These are phyloP conservation scores for Phaffomyces thermotolerans DNA, from an alignment of 805 yeast genomes.

Conservation along the genomic window DNA sequence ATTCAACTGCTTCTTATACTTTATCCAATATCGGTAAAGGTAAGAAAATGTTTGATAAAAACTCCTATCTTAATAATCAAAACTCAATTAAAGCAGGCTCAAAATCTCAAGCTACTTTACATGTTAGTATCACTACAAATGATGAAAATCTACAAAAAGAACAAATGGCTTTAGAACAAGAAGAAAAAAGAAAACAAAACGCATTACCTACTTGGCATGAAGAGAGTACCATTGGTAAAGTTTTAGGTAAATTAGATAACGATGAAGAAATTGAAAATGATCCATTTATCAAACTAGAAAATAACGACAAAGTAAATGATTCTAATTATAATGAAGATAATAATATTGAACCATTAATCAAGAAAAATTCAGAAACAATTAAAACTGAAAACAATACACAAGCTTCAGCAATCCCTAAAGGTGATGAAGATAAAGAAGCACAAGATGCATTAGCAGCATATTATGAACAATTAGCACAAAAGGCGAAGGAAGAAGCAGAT, in stretches of 20 bases:
- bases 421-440: constrained; percentile 20
- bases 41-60: constrained; percentile 35
- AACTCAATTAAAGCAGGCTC: constrained; percentile 46
- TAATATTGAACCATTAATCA: neutral
- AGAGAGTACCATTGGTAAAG: constrained; percentile 77
- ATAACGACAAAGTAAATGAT: too few species aligned
- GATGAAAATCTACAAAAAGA: constrained; percentile 71
- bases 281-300: too few species aligned
- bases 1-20: constrained; percentile 62
- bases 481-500: constrained; percentile 20
- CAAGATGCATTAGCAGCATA: constrained; percentile 22
- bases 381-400: constrained; percentile 7
- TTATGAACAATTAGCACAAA: constrained; percentile 22
- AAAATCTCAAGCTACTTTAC: constrained; percentile 75
- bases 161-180: constrained; percentile 54
- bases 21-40: constrained; percentile 41
- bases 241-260: constrained; percentile 47
- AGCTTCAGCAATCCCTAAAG: constrained; percentile 7
- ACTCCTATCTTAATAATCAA: constrained; percentile 30
- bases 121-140: constrained; percentile 79
- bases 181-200: constrained; percentile 77
- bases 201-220: constrained; percentile 97
- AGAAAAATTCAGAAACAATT: constrained; percentile 4
- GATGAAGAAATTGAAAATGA: constrained; percentile 34
- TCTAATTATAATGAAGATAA: constrained; percentile 24